Base-by-base conservation (phyloP, 129 eudicot genomes). In the Erigeron canadensis region DNA sequence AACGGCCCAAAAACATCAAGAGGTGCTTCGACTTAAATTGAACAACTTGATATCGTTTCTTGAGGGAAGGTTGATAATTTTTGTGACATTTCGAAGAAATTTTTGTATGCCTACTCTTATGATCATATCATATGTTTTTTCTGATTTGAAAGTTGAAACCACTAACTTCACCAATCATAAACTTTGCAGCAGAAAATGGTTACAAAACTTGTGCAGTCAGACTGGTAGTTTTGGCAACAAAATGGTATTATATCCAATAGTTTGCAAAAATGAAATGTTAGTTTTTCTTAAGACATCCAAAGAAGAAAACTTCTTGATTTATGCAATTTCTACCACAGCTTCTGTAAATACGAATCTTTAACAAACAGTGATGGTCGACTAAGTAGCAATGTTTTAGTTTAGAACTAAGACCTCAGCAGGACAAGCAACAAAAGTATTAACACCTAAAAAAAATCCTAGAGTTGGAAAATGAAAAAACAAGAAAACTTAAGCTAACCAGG, bases 1-100 rank as follows among this genome's bases (percentile, higher is more conserved):
- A 34, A 63, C 59, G 45, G 73, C 43, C 59, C 38, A 41, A 65
- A 65, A 54, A 73, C 69, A 61, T 61, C n/a, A 44, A 16, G 19
- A 18, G 18, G 18, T 16, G 4, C 18, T 53, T 53, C 58, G 5
- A 16, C 5, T 53, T 53, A 53, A 21, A 6, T 53, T 17, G 23
- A 53, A 16, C 58, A 53, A n/a, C 16, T 17, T 53, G 58, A 17
- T 53, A 7, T 5, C 4, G 0, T 53, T 1, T 39, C 8, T 22
- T 57, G 38, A 21, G 12, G 3, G 10, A 22, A 22, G 7, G 10
- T 21, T 21, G 2, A 19, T 57, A 53, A 53, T 17, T 53, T 50
- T 50, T 18, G 56, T 50, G 19, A 65, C 10, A 65, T 43, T 10
- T 28, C 34, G 34, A 28, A 28, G 34, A 28, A 28, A 28, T 28